phyloP scores from a whole-genome alignment of 1,284 basidiomycete genomes.

The Lentinula novae-zelandiae region DNA sequence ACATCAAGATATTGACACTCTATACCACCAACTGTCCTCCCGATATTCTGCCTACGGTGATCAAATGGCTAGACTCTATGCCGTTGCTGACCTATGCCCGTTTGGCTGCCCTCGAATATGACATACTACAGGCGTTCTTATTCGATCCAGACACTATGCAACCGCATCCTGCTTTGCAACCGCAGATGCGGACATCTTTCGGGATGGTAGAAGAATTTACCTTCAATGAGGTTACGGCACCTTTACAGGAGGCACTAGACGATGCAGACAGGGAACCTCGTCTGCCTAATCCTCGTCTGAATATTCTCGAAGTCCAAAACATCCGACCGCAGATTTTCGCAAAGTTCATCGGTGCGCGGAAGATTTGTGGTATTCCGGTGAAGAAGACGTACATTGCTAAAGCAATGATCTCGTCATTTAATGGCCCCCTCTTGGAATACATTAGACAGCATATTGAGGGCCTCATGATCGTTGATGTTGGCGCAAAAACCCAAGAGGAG shows the following conservation, averaged over 20 bases:
- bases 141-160: slow-evolving; percentile 28
- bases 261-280: slow-evolving; percentile 1
- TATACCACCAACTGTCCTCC: slow-evolving; percentile 36
- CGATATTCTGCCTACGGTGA: slow-evolving; percentile 25
- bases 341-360: slow-evolving; percentile 21
- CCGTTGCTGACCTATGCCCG: slow-evolving; percentile 48
- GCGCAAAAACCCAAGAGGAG: slow-evolving; percentile 34
- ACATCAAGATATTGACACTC: slow-evolving; percentile 47
- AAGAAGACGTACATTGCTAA: slow-evolving; percentile 28
- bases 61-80: slow-evolving; percentile 51
- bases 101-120: slow-evolving; percentile 34
- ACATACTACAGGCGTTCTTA: slow-evolving; percentile 42
- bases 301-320: slow-evolving; percentile 19
- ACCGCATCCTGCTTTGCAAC: slow-evolving; percentile 11
- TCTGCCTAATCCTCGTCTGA: slow-evolving; percentile 4
- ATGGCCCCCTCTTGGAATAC: background rate
- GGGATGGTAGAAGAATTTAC: background rate
- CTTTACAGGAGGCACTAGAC: background rate
- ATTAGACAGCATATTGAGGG: slow-evolving; percentile 11
- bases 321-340: slow-evolving; percentile 23
- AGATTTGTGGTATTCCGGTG: slow-evolving; percentile 24
- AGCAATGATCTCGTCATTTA: slow-evolving; percentile 16
- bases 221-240: background rate
- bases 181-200: background rate
- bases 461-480: slow-evolving; percentile 22